A percentile compares a stretch with the other conserved stretches of the same genome.
Evolutionary conservation across 2,329 filamentous ascomycete species (phyloP).

Genomic region (Neobulgaria alba): DNA sequence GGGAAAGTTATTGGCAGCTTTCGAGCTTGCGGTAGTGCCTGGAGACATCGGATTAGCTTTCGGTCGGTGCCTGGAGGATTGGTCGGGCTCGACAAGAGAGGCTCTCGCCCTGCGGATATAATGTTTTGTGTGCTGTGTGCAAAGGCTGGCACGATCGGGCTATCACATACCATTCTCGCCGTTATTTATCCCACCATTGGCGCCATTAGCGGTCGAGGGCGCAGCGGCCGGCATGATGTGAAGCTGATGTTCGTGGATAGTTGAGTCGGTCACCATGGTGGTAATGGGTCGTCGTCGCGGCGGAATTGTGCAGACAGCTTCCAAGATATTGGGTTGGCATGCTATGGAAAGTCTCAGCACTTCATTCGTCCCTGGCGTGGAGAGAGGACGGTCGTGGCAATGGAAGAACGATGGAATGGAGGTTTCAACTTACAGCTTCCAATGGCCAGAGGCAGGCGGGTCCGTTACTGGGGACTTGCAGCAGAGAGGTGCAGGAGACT

Average conservation of each 20-base stretch:
- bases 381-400: slow-evolving; percentile 18
- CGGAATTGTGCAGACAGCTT: slow-evolving; percentile 15
- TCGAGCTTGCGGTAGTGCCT: slow-evolving; percentile 15
- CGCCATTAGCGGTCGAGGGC: slow-evolving; percentile 19
- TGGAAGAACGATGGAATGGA: slow-evolving; percentile 12
- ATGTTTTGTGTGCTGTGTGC: too few relatives aligned
- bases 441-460: slow-evolving; percentile 20
- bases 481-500: slow-evolving; percentile 17
- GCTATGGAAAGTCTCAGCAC: slow-evolving; percentile 19
- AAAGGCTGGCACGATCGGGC: too few relatives aligned
- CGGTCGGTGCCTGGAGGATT: too few relatives aligned
- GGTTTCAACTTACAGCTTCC: slow-evolving; percentile 21
- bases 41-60: slow-evolving; percentile 11
- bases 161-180: slow-evolving; percentile 25
- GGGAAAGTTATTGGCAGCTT: slow-evolving; percentile 40
- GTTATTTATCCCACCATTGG: slow-evolving; percentile 22
- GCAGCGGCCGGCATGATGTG: slow-evolving; percentile 26
- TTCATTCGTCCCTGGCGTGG: slow-evolving; percentile 15
- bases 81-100: too few relatives aligned
- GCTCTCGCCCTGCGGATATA: too few relatives aligned
- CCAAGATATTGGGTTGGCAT: slow-evolving; percentile 18
- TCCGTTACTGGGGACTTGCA: slow-evolving; percentile 20
- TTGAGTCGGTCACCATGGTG: slow-evolving; percentile 23
- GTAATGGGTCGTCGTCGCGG: slow-evolving; percentile 9
- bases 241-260: slow-evolving; percentile 18